Percentiles rank a stretch among this genome's conserved stretches.
Conservation (phyloP, 169 alveolate species). For the Condylostoma magnum region DNA sequence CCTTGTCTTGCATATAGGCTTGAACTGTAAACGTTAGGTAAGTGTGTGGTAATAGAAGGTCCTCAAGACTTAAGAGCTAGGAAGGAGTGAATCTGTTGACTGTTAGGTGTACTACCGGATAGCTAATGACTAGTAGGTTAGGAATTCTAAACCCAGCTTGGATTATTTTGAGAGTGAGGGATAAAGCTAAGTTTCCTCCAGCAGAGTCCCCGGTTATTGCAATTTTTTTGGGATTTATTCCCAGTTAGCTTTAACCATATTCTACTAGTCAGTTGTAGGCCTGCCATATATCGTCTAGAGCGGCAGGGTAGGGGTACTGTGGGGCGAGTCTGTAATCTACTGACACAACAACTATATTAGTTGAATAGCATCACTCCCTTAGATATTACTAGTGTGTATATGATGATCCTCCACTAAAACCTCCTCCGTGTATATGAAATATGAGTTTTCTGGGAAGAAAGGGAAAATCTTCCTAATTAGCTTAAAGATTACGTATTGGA, state of each 20-base stretch:
- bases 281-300: conserved; percentile 82
- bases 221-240: conserved; percentile 47
- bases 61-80: conserved; percentile 51
- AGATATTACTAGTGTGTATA: conserved; percentile 74
- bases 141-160: conserved; percentile 51
- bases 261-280: conserved; percentile 79
- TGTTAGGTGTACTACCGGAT: conserved; percentile 61
- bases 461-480: background rate
- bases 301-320: conserved; percentile 76
- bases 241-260: conserved; percentile 33
- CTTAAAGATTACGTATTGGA: too few species aligned
- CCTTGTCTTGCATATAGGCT: conserved; percentile 44
- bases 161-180: conserved; percentile 40
- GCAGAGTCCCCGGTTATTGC: conserved; percentile 69
- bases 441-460: background rate
- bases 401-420: conserved; percentile 80
- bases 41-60: conserved; percentile 53
- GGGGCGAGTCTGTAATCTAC: conserved; percentile 85
- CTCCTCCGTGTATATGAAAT: conserved; percentile 88
- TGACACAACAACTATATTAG: conserved; percentile 74
- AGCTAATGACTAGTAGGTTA: conserved; percentile 54
- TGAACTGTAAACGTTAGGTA: conserved; percentile 52
- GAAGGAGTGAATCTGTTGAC: conserved; percentile 48
- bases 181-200: conserved; percentile 34
- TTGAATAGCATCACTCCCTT: conserved; percentile 73